phyloP scores from a whole-genome alignment of 805 yeast genomes.

The Kodamaea jinghongensis region DNA sequence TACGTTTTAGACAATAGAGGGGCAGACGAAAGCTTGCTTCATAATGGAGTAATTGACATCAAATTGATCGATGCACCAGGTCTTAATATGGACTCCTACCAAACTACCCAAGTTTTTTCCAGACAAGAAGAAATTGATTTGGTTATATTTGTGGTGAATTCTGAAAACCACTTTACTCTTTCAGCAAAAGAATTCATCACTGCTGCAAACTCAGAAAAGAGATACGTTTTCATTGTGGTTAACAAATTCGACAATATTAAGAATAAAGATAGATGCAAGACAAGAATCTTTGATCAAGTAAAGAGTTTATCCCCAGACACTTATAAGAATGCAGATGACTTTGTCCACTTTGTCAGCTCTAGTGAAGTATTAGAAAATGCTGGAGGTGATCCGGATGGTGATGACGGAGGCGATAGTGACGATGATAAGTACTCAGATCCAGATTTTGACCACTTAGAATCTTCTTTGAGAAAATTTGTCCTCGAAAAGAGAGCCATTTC shows the following conservation, averaged over 20 bases:
- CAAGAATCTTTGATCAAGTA: conserved; percentile 79
- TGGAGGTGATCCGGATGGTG: conserved; percentile 30
- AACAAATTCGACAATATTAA: conserved; percentile 85
- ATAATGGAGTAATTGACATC: conserved; percentile 90
- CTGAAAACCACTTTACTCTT: conserved; percentile 92
- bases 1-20: conserved; percentile 77
- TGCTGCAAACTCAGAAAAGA: conserved; percentile 86
- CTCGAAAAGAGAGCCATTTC: conserved; percentile 87
- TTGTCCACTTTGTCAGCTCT: conserved; percentile 89
- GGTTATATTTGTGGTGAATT: conserved; percentile 92
- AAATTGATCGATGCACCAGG: conserved; percentile 97
- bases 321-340: conserved; percentile 80
- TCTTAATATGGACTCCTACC: conserved; percentile 85
- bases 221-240: conserved; percentile 89
- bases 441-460: conserved; percentile 80
- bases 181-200: conserved; percentile 93
- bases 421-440: conserved; percentile 43
- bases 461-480: conserved; percentile 79
- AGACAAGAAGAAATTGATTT: conserved; percentile 96
- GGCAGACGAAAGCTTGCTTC: conserved; percentile 63
- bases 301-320: conserved; percentile 86
- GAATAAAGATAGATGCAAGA: conserved; percentile 76
- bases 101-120: conserved; percentile 91
- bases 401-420: conserved; percentile 30
- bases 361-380: conserved; percentile 41